Base-by-base conservation (phyloP, 2,329 filamentous ascomycete species). In the Penicillium frequentans region DNA sequence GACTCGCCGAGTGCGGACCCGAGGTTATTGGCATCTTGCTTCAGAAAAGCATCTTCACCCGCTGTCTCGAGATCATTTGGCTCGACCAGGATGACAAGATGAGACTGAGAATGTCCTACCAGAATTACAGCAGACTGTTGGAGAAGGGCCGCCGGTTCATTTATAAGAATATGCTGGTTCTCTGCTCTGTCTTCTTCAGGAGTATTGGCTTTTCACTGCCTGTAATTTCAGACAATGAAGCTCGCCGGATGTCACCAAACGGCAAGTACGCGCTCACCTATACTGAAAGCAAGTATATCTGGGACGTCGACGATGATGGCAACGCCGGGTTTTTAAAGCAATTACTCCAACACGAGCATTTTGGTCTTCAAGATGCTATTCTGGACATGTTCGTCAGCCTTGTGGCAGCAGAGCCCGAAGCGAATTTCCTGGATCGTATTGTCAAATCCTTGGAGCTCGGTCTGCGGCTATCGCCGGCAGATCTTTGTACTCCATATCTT, bases 1-100 rank as follows among this genome's bases (percentile, higher is more conserved):
- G 77, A n/a, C 88, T 93, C 68, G 85, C 86, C 14, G 79, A 77
- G 46, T 73, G 90, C 54, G 88, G 89, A 1, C 73, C 78, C 3
- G 70, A 79, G 5, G 87, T 91, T 69, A 79, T 83, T 21, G 77
- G 78, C 2, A 68, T 82, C 6, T 77, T 92, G 24, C 77, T 93
- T 24, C 82, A 85, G 11, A 77, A 81, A 31, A 82, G 84, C 24
- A 90, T 86, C 64, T 76, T 93, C 21, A 68, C 77, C 42, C 85
- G 79, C 60, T 79, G 84, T 27, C 58, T 90, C 29, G 79, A 83
- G 60, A 82, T 89, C 33, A 77, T 91, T 56, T 79, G 80, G 62
- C 81, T 87, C n/a, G 87, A 90, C 60, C 69, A 75, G 13, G 71
- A 75, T 14, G 75, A 78, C 49, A 68, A 67, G 24, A 75, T 82